These are phyloP conservation scores for Saturnispora halmiae DNA, from an alignment of 805 yeast genomes.

Conservation along the genomic window DNA sequence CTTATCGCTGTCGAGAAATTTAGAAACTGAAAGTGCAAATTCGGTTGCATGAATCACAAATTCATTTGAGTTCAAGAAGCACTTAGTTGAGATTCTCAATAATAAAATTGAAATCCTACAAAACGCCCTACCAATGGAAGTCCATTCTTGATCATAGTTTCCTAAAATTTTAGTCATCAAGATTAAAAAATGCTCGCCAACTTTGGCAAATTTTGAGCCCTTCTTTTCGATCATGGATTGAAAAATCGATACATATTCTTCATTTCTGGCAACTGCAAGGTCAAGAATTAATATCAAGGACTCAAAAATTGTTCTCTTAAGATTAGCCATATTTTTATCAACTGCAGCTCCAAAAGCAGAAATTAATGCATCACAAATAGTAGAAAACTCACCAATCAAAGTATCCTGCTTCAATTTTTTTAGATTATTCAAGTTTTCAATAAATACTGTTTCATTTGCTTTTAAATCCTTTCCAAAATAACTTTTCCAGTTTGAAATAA, in stretches of 20 bases:
- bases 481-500: constrained; percentile 45
- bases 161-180: constrained; percentile 39
- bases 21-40: constrained; percentile 29
- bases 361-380: constrained; percentile 36
- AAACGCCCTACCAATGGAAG: constrained; percentile 50
- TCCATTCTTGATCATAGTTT: constrained; percentile 49
- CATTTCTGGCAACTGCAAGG: constrained; percentile 55
- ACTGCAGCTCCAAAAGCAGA: constrained; percentile 22
- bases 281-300: constrained; percentile 55
- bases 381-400: constrained; percentile 53
- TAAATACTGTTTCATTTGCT: constrained; percentile 35
- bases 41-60: constrained; percentile 20
- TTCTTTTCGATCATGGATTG: constrained; percentile 38
- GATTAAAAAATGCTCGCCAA: constrained; percentile 44
- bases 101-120: constrained; percentile 51
- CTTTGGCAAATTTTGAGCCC: constrained; percentile 32
- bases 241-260: constrained; percentile 50
- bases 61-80: constrained; percentile 6
- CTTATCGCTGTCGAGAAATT: constrained; percentile 40
- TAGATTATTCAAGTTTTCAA: constrained; percentile 39
- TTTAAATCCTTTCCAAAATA: constrained; percentile 35
- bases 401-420: constrained; percentile 46
- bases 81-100: constrained; percentile 32
- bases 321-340: constrained; percentile 16
- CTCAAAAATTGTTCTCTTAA: constrained; percentile 36